Evolutionary conservation across 2,329 filamentous ascomycete genomes (phyloP), one percentile per base, ranked within the genome.

Genomic region (Beauveria sp.): DNA sequence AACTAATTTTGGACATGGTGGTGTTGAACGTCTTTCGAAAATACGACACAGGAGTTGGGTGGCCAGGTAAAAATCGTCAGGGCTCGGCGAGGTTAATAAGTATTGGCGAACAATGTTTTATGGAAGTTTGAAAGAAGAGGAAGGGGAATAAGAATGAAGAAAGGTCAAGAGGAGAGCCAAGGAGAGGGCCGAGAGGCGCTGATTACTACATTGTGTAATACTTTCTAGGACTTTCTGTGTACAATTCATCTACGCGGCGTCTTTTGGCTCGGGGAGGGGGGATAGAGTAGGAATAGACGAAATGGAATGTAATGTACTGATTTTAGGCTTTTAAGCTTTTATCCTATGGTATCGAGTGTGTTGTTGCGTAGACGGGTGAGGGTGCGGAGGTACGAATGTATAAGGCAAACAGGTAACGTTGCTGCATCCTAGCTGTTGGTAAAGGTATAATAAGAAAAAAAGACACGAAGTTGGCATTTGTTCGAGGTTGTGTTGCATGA

Each of bases 161-260:
- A 55, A 9, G 28, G 20, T 40, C n/a, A 38, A 54, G 54, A 56
- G 54, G n/a, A 54, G 58, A 43, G 28, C 12, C n/a, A 8, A 16
- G 47, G 34, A 20, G 43, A 40, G 50, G 58, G 60, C 42, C 28
- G 20, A 51, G 46, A 45, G 52, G 46, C 47, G 52, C 60, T 38
- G 52, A 55, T 52, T 61, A 61, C 53, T 49, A 51, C 46, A 57
- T 57, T 28, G 60, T 56, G 60, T 61, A 61, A 57, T 61, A 61
- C 53, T 52, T 52, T 56, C 40, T 52, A 56, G 46, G 53, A 50
- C 46, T 57, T 61, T 61, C 53, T 61, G 43, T 61, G 60, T 61
- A 61, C 60, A 61, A 61, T 61, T 61, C 52, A 61, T 61, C 46
- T 56, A 61, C 60, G 53, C 60, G 46, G 60, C 52, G 47, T 46